Evolutionary conservation across 352 stramenopile genomes (phyloP), one percentile per base, ranked within the genome.

Genomic region (Phytophthora tubulina): DNA sequence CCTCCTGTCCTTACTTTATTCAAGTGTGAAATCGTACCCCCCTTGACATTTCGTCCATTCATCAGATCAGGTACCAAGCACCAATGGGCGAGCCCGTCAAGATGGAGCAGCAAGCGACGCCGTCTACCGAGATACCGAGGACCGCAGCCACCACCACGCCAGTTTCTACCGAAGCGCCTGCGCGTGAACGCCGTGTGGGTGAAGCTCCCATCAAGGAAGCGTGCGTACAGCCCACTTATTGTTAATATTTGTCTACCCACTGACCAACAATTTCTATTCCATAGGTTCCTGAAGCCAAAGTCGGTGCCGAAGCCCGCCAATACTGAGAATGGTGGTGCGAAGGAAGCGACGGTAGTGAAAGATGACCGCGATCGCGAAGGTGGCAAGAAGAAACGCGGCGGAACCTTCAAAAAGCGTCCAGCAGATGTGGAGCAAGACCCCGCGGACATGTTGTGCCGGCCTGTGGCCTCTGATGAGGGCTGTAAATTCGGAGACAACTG

Each of bases 361-460:
- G 32, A 78, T 41, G 53, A 63, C 17, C 56, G 63, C 3, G 54
- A 70, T n/a, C 41, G 53, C 32, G 63, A 63, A 42, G 66, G 57
- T 21, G 55, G 57, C 39, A 75, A 75, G 14, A 85, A 81, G 53
- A 85, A 81, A 35, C 67, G 76, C 27, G 46, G 73, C n/a, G 84
- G 85, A 39, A 95, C 89, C 32, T 96, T 96, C 65, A 96, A 96
- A 80, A 96, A 96, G 77, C 89, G 89, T 2, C 89, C 89, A 14
- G 76, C 85, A 8, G 89, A 96, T 70, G 79, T 63, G 3, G 76
- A 77, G 27, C 73, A 82, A 58, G 86, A 95, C 67, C 85, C 89
- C 4, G 76, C 86, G 1, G 85, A 92, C 52, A 63, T 69, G 52
- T 71, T 96, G 35, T 96, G 89, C 53, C 87, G 89, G 6, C 74